phyloP scores from a whole-genome alignment of 768 basidiomycete genomes.

The Auriscalpium microsporum region DNA sequence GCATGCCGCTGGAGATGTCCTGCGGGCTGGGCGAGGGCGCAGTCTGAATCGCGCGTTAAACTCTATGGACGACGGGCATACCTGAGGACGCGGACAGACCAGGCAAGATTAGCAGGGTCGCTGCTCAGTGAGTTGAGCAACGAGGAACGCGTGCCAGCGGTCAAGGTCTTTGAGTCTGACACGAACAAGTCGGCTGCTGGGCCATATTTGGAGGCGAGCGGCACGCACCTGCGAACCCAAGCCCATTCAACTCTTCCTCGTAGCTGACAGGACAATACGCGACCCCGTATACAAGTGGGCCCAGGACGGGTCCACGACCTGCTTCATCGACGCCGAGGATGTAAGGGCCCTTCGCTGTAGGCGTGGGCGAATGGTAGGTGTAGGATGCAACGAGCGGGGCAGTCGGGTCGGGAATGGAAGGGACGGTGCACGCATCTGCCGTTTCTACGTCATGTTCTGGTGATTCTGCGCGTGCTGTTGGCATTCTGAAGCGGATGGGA shows the following conservation, averaged over 20 bases:
- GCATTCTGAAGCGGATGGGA: neutral
- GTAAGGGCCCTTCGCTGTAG: constrained; percentile 68
- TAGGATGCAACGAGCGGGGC: constrained; percentile 60
- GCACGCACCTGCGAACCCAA: constrained; percentile 84
- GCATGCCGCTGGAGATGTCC: constrained; percentile 88
- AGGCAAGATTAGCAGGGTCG: constrained; percentile 63
- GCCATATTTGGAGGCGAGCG: neutral
- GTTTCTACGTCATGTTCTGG: neutral
- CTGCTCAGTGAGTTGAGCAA: constrained; percentile 62
- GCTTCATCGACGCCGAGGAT: constrained; percentile 99
- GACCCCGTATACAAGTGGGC: constrained; percentile 92
- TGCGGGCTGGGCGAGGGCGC: constrained; percentile 55
- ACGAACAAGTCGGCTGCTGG: neutral
- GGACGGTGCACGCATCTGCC: constrained; percentile 23
- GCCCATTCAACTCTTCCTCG: constrained; percentile 56
- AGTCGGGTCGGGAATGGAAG: constrained; percentile 53
- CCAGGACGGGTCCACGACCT: constrained; percentile 90
- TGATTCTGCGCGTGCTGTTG: neutral
- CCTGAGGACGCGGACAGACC: constrained; percentile 64
- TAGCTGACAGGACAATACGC: constrained; percentile 86
- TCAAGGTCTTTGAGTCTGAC: constrained; percentile 89
- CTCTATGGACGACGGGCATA: neutral
- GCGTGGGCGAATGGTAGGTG: constrained; percentile 66
- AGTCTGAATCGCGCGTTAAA: constrained; percentile 2
- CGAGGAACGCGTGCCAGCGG: constrained; percentile 53